A percentile compares a stretch with the other conserved stretches of the same genome.
These are phyloP conservation scores for Sclerotinia sclerotiorum DNA, from an alignment of 2,329 filamentous ascomycete genomes.

Conservation along the genomic window DNA sequence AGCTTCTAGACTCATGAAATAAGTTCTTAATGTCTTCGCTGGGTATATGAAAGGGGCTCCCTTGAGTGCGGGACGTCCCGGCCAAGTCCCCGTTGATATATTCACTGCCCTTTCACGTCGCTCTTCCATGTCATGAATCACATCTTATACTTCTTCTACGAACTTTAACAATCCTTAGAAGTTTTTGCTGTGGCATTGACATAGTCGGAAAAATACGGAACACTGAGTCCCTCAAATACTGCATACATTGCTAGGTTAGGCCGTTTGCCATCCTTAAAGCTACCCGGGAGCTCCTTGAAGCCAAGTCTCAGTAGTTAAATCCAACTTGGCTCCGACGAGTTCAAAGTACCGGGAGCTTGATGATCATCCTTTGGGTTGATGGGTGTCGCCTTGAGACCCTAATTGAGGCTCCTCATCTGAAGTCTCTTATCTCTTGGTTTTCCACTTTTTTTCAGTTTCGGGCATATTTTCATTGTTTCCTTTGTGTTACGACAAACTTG, in stretches of 20 bases:
- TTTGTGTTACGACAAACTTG: conserved; percentile 22
- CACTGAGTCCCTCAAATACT: conserved; percentile 1
- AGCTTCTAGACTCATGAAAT: neutral
- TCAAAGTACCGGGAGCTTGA: conserved; percentile 13
- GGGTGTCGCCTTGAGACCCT: conserved; percentile 1
- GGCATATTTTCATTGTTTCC: conserved; percentile 19
- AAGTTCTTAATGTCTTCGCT: neutral
- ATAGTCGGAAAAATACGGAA: conserved; percentile 12
- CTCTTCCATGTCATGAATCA: neutral
- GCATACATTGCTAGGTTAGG: neutral
- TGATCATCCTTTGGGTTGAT: conserved; percentile 2
- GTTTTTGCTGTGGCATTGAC: conserved; percentile 5
- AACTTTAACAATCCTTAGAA: neutral
- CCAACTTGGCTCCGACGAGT: conserved; percentile 21
- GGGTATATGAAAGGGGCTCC: neutral
- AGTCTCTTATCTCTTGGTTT: conserved; percentile 7
- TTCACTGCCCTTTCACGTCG: neutral
- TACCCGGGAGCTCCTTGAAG: conserved; percentile 4
- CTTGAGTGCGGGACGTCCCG: neutral
- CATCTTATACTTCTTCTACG: neutral
- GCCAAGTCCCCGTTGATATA: neutral
- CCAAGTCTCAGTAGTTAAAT: conserved; percentile 18
- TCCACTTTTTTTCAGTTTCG: conserved; percentile 22
- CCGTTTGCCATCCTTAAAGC: conserved; percentile 10
- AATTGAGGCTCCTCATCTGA: conserved; percentile 8